Evolutionary conservation across 2,329 filamentous ascomycete species (phyloP).

Genomic region (Sporothrix humicola): DNA sequence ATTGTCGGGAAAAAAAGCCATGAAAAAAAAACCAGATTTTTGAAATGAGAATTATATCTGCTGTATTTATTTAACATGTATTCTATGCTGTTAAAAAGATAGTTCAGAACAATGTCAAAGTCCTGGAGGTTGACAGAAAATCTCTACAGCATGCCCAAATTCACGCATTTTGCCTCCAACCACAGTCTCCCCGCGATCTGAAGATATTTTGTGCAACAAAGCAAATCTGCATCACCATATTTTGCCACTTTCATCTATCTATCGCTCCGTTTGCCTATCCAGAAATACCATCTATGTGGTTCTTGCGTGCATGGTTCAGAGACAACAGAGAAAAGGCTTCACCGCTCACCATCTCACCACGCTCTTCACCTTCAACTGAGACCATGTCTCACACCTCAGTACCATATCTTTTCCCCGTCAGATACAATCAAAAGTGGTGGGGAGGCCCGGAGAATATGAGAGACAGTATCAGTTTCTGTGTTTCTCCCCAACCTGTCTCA

Average conservation of each 20-base stretch:
- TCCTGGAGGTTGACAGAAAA: too few relatives aligned
- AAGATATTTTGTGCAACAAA: background rate
- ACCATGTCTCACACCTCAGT: background rate
- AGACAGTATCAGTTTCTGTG: background rate
- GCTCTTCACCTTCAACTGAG: conserved; percentile 9
- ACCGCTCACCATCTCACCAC: background rate
- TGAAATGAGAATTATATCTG: too few relatives aligned
- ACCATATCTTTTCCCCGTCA: background rate
- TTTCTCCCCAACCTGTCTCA: conserved; percentile 2
- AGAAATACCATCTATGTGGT: background rate
- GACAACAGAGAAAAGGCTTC: background rate
- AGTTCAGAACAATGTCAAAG: too few relatives aligned
- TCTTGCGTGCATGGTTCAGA: background rate
- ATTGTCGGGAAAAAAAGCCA: too few relatives aligned
- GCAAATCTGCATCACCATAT: background rate
- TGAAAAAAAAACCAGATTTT: too few relatives aligned
- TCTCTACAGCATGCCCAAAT: too few relatives aligned
- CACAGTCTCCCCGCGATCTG: too few relatives aligned
- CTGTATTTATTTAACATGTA: too few relatives aligned
- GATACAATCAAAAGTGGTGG: background rate
- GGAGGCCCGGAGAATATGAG: background rate
- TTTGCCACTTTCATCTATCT: background rate
- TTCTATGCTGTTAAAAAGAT: too few relatives aligned
- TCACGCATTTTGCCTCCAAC: background rate
- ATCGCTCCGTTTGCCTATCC: background rate